A percentile compares a stretch with the other conserved stretches of the same genome.
phyloP scores from a whole-genome alignment of 2,329 filamentous ascomycete genomes.

The Fusarium robinianum region DNA sequence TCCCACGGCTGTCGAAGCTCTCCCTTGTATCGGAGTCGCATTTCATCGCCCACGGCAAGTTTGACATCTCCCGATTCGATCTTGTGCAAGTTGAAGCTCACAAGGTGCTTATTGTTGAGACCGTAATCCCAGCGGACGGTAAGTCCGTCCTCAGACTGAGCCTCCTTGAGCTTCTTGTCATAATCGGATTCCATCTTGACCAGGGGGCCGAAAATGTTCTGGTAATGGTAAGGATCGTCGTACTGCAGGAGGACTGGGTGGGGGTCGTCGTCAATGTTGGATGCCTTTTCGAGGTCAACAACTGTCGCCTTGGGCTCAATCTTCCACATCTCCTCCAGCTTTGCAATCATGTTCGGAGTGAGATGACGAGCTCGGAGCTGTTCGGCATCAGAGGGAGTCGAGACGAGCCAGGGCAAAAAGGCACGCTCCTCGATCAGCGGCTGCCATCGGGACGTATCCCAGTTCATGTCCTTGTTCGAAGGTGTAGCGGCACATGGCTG shows the following conservation, averaged over 20 bases:
- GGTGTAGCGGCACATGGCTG: constrained; percentile 94
- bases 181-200: constrained; percentile 99
- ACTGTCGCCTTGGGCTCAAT: constrained; percentile 88
- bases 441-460: constrained; percentile 98
- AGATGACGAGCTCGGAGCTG: constrained; percentile 93
- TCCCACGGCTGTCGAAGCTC: constrained; percentile 93
- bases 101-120: constrained; percentile 95
- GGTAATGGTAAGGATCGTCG: constrained; percentile 97
- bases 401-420: constrained; percentile 92
- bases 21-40: constrained; percentile 95
- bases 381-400: constrained; percentile 87
- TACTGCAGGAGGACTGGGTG: constrained; percentile 91
- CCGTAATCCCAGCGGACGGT: constrained; percentile 94
- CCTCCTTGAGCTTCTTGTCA: constrained; percentile 97
- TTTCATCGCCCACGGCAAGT: constrained; percentile 95
- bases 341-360: constrained; percentile 91
- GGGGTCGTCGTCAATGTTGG: constrained; percentile 92
- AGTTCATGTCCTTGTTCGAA: constrained; percentile 99
- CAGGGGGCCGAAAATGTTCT: constrained; percentile 96
- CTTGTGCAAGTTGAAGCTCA: constrained; percentile 94
- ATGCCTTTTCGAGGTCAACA: constrained; percentile 87
- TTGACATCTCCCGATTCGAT: constrained; percentile 98
- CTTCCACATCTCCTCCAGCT: constrained; percentile 98
- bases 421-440: constrained; percentile 96
- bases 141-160: constrained; percentile 94